phyloP scores from a whole-genome alignment of 1,284 basidiomycete genomes.

The Athelia psychrophila region DNA sequence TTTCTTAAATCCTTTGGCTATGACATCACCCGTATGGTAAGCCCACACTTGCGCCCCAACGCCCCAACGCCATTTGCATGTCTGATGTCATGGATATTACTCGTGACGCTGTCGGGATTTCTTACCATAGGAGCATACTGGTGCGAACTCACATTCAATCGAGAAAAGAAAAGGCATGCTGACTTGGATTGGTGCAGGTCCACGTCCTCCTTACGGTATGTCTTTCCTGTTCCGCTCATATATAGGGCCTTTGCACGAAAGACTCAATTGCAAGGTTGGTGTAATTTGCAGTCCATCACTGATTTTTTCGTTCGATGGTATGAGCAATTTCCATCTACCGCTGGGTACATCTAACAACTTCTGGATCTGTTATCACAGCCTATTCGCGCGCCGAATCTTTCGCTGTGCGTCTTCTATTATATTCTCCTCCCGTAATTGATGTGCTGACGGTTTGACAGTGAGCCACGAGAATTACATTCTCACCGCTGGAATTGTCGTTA shows the following conservation, averaged over 20 bases:
- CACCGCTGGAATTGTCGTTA: not conserved
- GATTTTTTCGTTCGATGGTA: not conserved
- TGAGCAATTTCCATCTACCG: not conserved
- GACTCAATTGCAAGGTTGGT: not conserved
- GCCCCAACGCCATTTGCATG: no score
- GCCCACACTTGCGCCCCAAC: no score
- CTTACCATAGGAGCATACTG: no score
- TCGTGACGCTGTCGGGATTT: no score
- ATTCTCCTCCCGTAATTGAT: not conserved
- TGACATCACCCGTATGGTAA: constrained; percentile 46
- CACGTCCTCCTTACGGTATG: not conserved
- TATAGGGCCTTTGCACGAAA: no score
- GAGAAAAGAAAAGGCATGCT: constrained; percentile 22
- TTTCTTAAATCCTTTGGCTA: constrained; percentile 39
- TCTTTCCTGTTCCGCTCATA: not conserved
- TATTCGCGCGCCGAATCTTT: not conserved
- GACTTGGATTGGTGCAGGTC: not conserved
- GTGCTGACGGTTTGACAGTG: not conserved
- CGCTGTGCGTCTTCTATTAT: not conserved
- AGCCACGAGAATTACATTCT: not conserved
- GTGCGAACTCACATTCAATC: constrained; percentile 48
- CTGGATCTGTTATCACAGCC: not conserved
- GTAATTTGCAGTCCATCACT: not conserved
- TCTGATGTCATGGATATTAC: no score
- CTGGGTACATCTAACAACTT: not conserved